Base-by-base conservation (phyloP, 2,329 filamentous ascomycete species). In the Harringtonia lauricola region DNA sequence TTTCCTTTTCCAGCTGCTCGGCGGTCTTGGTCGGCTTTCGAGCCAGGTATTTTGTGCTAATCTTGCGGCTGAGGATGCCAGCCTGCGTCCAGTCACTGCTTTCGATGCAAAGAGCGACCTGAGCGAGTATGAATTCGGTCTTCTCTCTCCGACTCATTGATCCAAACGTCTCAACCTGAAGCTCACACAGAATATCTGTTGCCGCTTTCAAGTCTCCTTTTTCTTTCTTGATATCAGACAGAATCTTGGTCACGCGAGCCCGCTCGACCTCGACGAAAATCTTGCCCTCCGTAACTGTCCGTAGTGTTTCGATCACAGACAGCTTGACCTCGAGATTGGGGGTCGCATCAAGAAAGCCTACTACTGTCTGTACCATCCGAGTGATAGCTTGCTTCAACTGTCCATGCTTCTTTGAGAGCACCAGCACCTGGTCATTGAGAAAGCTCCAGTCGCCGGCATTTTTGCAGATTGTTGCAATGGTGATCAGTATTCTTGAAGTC, bases 221-320 rank as follows among this genome's bases (percentile, higher is more conserved):
- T 52, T 85, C 70, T 67, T 94, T 95, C 74, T 96, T 96, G 72
- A 98, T 96, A 64, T 95, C 80, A 41, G 92, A 96, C 13, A 98
- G 74, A 52, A 95, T 94, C 60, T 83, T 87, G 56, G 92, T 98
- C 47, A 98, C 83, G 54, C 92, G 85, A 51, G 92, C 92, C 54
- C 92, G 82, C 73, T 98, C 92, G 42, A 98, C 92, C 71, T 98
- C 92, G 56, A 98, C 90, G 58, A 98, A 98, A 62, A 98, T 98
- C 83, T 98, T 98, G 67, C 92, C 92, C 66, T 98, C 92, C 9
- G 92, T 98, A 39, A 98, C 90, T 35, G 90, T 96, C 55, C 92
- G 80, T 57, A 98, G 66, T 2, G 90, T 94, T 66, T 98, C 90
- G 57, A 98, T 98, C 47, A 95, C 80, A 19, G 86, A 83, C 45